phyloP scores from a whole-genome alignment of 129 eudicot genomes.

The Lactuca saligna region DNA sequence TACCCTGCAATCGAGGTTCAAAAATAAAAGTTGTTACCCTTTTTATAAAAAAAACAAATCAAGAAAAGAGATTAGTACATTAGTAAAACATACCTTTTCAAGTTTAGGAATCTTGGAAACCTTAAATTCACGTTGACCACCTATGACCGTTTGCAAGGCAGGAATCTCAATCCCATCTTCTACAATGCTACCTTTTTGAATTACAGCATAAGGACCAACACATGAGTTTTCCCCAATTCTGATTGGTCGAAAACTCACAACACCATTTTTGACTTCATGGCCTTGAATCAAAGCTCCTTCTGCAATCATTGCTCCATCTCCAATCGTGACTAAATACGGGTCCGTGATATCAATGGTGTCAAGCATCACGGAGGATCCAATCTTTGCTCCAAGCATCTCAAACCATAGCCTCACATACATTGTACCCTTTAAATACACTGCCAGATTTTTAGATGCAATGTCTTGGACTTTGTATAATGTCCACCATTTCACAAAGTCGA shows the following conservation, averaged over 20 bases:
- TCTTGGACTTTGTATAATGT: slow-evolving; percentile 57
- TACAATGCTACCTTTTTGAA: slow-evolving; percentile 48
- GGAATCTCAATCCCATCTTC: slow-evolving; percentile 34
- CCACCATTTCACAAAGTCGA: slow-evolving; percentile 59
- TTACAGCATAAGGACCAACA: slow-evolving; percentile 40
- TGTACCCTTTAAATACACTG: slow-evolving; percentile 59
- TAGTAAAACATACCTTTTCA: slow-evolving; percentile 30
- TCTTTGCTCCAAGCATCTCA: slow-evolving; percentile 54
- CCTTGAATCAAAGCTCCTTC: slow-evolving; percentile 60
- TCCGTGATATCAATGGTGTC: slow-evolving; percentile 57
- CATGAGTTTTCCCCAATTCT: slow-evolving; percentile 42
- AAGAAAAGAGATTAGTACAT: background rate
- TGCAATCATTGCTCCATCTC: slow-evolving; percentile 53
- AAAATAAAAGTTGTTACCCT: background rate
- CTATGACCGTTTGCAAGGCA: slow-evolving; percentile 43
- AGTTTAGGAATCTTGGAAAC: slow-evolving; percentile 13
- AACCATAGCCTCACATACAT: slow-evolving; percentile 44
- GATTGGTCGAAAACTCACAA: slow-evolving; percentile 42
- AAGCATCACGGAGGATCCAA: slow-evolving; percentile 44
- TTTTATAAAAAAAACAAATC: background rate
- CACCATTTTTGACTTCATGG: slow-evolving; percentile 58
- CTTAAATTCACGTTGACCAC: slow-evolving; percentile 15
- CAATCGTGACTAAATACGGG: slow-evolving; percentile 48
- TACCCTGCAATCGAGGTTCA: background rate
- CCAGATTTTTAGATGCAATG: slow-evolving; percentile 34